These are phyloP conservation scores for Tuber melanosporum DNA, from an alignment of 495 filamentous ascomycete species.

Conservation along the genomic window DNA sequence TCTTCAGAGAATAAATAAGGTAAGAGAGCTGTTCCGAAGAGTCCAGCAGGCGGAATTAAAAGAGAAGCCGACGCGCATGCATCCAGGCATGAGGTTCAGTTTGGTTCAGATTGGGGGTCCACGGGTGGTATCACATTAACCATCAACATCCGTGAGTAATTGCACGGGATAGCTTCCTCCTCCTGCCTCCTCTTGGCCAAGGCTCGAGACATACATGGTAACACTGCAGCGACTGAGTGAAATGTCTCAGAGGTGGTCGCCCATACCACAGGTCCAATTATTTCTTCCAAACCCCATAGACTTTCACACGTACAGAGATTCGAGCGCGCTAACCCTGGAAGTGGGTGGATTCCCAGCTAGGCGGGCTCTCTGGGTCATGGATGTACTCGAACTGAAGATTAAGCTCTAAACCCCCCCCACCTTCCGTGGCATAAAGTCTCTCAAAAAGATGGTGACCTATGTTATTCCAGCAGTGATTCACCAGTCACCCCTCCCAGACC, in stretches of 20 bases:
- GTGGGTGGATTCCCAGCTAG: neutral
- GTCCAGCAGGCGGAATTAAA: neutral
- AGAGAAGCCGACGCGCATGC: neutral
- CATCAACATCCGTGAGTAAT: neutral
- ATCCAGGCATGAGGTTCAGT: neutral
- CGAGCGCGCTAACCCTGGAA: neutral
- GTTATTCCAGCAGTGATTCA: neutral
- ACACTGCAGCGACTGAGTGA: neutral
- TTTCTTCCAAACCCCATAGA: neutral
- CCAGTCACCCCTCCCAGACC: neutral
- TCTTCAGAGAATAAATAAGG: neutral
- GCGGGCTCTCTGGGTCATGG: neutral
- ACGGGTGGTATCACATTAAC: neutral
- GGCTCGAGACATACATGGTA: neutral
- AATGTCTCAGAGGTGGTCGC: neutral
- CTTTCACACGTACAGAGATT: neutral
- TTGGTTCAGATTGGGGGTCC: neutral
- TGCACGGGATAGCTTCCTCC: neutral
- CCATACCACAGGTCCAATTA: neutral
- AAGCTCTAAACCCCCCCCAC: neutral
- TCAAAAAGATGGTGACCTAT: neutral
- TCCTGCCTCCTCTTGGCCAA: neutral
- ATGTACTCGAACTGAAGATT: neutral
- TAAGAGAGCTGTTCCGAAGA: neutral
- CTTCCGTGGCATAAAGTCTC: neutral